These are phyloP conservation scores for Sclerospora graminicola DNA, from an alignment of 352 stramenopile species.

Conservation along the genomic window DNA sequence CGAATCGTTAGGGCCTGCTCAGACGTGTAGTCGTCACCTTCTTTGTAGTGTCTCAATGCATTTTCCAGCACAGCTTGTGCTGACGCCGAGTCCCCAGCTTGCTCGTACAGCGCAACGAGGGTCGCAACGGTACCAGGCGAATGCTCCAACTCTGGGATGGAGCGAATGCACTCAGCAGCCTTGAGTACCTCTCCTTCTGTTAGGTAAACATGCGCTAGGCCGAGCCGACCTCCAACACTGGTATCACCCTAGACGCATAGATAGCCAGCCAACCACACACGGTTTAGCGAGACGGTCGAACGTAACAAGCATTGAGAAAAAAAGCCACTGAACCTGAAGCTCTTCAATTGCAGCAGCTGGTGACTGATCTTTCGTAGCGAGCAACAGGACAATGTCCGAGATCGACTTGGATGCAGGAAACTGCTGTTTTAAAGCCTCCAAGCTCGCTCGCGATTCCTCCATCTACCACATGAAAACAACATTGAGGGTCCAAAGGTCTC, in stretches of 20 bases:
- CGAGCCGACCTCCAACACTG: slow-evolving; percentile 51
- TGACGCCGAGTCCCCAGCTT: slow-evolving; percentile 35
- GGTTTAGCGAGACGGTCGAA: background rate
- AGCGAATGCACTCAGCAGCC: slow-evolving; percentile 48
- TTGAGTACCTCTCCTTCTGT: slow-evolving; percentile 36
- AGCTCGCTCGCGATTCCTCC: slow-evolving; percentile 49
- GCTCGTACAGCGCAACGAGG: slow-evolving; percentile 64
- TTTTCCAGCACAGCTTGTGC: slow-evolving; percentile 42
- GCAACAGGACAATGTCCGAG: slow-evolving; percentile 52
- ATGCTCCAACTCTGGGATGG: slow-evolving; percentile 51
- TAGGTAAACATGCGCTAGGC: slow-evolving; percentile 59
- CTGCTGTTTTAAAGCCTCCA: slow-evolving; percentile 41
- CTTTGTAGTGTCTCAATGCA: slow-evolving; percentile 43
- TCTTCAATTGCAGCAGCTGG: slow-evolving; percentile 36
- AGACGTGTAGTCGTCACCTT: slow-evolving; percentile 42
- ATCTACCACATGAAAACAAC: slow-evolving; percentile 16
- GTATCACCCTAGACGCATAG: slow-evolving; percentile 22
- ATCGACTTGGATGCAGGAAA: slow-evolving; percentile 49
- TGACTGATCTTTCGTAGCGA: slow-evolving; percentile 60
- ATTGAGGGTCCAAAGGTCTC: background rate
- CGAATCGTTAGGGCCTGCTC: slow-evolving; percentile 56
- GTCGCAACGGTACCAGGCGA: slow-evolving; percentile 71
- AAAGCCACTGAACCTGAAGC: slow-evolving; percentile 20
- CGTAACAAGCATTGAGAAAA: background rate
- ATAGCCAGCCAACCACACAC: background rate